A percentile compares a stretch with the other conserved stretches of the same genome.
Conservation (phyloP, 345 rosid species). For the Carallia brachiata region DNA sequence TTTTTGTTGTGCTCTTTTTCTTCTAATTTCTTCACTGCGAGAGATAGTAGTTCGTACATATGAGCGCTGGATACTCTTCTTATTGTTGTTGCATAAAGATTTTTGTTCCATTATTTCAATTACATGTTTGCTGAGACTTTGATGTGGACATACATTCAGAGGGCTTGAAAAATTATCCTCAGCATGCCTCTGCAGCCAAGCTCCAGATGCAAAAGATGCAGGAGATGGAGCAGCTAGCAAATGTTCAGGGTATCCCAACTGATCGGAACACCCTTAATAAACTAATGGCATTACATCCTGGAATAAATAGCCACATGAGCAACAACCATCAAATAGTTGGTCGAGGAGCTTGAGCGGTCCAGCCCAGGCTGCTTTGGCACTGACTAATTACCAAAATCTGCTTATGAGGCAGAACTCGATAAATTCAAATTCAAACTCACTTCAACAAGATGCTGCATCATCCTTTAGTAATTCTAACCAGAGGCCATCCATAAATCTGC, state of each 20-base stretch:
- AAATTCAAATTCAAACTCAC: constrained; percentile 56
- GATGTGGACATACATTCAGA: constrained; percentile 46
- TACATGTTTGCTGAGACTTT: constrained; percentile 2
- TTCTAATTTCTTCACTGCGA: neutral
- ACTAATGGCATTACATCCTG: constrained; percentile 68
- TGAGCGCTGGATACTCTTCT: neutral
- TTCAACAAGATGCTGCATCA: constrained; percentile 62
- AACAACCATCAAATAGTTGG: constrained; percentile 46
- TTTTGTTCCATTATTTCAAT: neutral
- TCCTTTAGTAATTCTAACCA: constrained; percentile 54
- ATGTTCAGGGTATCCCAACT: constrained; percentile 70
- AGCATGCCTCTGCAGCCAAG: constrained; percentile 51
- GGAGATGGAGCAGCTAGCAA: constrained; percentile 82
- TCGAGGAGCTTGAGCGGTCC: constrained; percentile 67
- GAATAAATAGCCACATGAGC: constrained; percentile 50
- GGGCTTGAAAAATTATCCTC: constrained; percentile 82
- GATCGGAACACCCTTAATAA: constrained; percentile 81
- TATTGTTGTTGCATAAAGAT: neutral
- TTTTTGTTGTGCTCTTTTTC: too few relatives aligned
- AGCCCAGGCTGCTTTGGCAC: constrained; percentile 76
- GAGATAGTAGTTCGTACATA: neutral
- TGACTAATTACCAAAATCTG: constrained; percentile 67
- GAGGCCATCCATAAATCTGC: constrained; percentile 62
- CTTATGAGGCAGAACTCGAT: constrained; percentile 78
- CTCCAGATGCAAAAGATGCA: constrained; percentile 76